Conservation (phyloP, 371 early-diverging fungal species). For the Blakeslea trispora region DNA sequence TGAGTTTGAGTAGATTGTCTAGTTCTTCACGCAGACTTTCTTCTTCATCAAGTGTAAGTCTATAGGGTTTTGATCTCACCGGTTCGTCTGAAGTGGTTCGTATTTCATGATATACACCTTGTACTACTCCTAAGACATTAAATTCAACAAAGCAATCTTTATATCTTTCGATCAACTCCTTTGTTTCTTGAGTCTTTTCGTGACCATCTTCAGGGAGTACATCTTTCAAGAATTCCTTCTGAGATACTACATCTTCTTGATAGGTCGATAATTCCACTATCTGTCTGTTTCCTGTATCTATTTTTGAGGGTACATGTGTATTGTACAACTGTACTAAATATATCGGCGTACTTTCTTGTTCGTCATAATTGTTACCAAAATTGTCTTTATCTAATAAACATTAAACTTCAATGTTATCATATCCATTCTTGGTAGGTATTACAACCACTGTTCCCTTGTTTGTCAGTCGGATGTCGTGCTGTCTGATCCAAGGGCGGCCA, state of each 20-base stretch:
- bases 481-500: slow-evolving; percentile 10
- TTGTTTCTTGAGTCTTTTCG: not conserved
- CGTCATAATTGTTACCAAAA: not conserved
- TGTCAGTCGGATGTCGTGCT: slow-evolving; percentile 4
- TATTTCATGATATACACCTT: slow-evolving; percentile 1
- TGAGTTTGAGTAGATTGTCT: slow-evolving; percentile 7
- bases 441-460: not conserved
- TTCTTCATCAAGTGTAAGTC: slow-evolving; percentile 15
- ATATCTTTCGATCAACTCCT: not conserved
- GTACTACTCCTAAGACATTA: slow-evolving; percentile 6
- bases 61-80: slow-evolving; percentile 9
- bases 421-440: slow-evolving; percentile 1
- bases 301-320: not conserved
- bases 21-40: slow-evolving; percentile 14
- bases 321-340: not conserved
- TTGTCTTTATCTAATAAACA: slow-evolving; percentile 5
- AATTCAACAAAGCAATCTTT: slow-evolving; percentile 3
- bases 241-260: slow-evolving; percentile 10
- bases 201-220: not conserved
- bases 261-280: not conserved
- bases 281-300: not conserved
- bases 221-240: not conserved
- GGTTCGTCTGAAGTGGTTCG: not conserved
- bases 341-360: not conserved
- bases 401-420: slow-evolving; percentile 1